Evolutionary conservation across 805 yeast species (phyloP), one percentile per base, ranked within the genome.

Genomic region (Barnettozyma californica): DNA sequence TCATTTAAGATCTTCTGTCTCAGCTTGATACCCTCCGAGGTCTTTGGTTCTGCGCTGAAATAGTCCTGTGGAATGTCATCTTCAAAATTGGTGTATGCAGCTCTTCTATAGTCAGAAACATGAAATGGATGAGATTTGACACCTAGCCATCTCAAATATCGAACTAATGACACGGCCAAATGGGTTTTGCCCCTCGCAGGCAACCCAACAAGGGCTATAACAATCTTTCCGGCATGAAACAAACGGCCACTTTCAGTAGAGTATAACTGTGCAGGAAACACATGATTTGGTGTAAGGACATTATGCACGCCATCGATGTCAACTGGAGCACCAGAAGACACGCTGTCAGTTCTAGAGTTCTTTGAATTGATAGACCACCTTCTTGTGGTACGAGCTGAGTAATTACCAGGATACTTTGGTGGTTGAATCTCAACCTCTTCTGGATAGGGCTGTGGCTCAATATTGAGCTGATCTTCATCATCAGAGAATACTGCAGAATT

Each of bases 141-240:
- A 5, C 99, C 99, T 41, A 94, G 72, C 99, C 99, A 94, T 59
- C 97, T 77, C 56, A 95, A 73, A 65, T 91, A 94, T 50, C 99
- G 77, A 4, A 97, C 89, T 54, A 94, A 74, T 13, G 96, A 84
- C 36, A 92, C 97, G 6, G 97, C 85, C 44, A 92, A 73, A 63
- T 90, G 89, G 1, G 99, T 94, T 64, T 94, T 94, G 2, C 98
- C 97, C 43, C 98, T 76, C 1, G 97, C 98, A 2, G 99, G 98
- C 51, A 91, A 73, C 0, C 99, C 99, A 5, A 87, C 92, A 56
- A 94, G 75, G 4, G 86, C 88, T 46, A 94, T 84, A 58, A 95
- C 81, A 40, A 94, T 81, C 59, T 88, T 87, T 4, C 99, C 99
- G 5, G 99, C 98, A 61, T 94, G 98, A 69, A 88, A 94, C 58